Evolutionary conservation across 495 filamentous ascomycete genomes (phyloP).

Genomic region (Hyaloscypha variabilis): DNA sequence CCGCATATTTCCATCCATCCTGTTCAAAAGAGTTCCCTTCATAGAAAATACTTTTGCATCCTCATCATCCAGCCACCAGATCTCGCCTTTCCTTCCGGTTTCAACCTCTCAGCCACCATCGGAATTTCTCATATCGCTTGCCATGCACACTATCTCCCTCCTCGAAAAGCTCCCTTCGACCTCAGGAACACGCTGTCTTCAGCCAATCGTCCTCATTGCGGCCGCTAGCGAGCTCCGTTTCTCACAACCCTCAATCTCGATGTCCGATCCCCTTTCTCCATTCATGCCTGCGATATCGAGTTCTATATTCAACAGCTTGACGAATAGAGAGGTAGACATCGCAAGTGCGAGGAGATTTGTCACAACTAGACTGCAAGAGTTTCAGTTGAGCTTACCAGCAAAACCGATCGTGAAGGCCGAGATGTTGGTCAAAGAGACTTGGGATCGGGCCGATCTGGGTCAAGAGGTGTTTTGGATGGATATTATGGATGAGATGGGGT

Average conservation of each 20-base stretch:
- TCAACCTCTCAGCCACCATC: slow-evolving; percentile 31
- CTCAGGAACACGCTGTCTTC: slow-evolving; percentile 57
- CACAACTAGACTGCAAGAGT: slow-evolving; percentile 25
- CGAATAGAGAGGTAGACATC: slow-evolving; percentile 27
- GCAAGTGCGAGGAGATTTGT: slow-evolving; percentile 25
- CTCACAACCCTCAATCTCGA: slow-evolving; percentile 40
- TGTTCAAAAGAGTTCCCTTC: slow-evolving; percentile 43
- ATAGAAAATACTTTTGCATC: slow-evolving; percentile 19
- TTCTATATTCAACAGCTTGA: slow-evolving; percentile 22
- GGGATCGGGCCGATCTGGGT: slow-evolving; percentile 50
- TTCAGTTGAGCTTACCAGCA: slow-evolving; percentile 42
- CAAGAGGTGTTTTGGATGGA: slow-evolving; percentile 53
- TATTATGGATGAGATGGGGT: slow-evolving; percentile 59
- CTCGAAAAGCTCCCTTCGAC: slow-evolving; percentile 53
- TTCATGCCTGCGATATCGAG: slow-evolving; percentile 28
- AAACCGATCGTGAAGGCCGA: slow-evolving; percentile 55
- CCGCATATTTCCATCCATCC: slow-evolving; percentile 55
- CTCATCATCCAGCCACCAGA: neutral
- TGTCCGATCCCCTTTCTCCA: slow-evolving; percentile 48
- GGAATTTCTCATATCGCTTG: slow-evolving; percentile 55
- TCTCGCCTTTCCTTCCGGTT: slow-evolving; percentile 9
- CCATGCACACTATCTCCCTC: slow-evolving; percentile 52
- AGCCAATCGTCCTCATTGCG: slow-evolving; percentile 56
- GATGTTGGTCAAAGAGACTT: slow-evolving; percentile 52
- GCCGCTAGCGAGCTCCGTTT: slow-evolving; percentile 52